Percentiles rank a stretch among this genome's conserved stretches.
phyloP scores from a whole-genome alignment of 2,329 filamentous ascomycete genomes.

The Hypoxylon sp. region DNA sequence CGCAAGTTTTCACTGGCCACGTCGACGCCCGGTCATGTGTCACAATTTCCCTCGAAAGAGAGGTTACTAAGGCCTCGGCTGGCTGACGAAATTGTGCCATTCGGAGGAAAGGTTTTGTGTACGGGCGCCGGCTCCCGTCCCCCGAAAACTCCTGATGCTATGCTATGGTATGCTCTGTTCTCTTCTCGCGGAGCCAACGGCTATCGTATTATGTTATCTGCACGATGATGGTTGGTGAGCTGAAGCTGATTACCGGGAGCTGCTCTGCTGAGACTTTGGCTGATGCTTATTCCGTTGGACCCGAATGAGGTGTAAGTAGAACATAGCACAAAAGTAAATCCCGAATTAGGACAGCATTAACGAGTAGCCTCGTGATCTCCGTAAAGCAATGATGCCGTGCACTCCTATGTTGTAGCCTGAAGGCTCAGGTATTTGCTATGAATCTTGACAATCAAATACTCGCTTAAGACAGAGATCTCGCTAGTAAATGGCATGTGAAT shows the following conservation, averaged over 20 bases:
- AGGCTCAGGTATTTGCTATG: not conserved
- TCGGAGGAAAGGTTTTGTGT: not conserved
- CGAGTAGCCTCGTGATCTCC: not conserved
- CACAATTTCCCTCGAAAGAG: not conserved
- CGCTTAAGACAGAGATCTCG: not conserved
- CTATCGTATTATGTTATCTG: not conserved
- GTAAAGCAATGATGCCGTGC: not conserved
- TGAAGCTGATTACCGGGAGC: not conserved
- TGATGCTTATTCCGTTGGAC: not conserved
- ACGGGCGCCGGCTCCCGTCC: not conserved
- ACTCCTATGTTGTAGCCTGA: not conserved
- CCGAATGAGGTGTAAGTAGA: not conserved
- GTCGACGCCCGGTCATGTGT: not conserved
- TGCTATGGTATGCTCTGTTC: too few relatives aligned
- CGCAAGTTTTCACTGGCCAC: not conserved
- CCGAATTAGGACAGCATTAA: not conserved
- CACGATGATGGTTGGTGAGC: not conserved
- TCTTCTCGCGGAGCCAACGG: not conserved
- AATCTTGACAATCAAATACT: not conserved
- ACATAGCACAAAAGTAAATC: not conserved
- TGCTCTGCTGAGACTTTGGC: slow-evolving; percentile 1
- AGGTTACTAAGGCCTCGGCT: not conserved
- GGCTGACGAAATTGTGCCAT: not conserved
- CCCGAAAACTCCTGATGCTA: not conserved
- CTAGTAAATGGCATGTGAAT: slow-evolving; percentile 23